phyloP scores from a whole-genome alignment of 148 eudicot genomes.

The Pharnaceum exiguum region DNA sequence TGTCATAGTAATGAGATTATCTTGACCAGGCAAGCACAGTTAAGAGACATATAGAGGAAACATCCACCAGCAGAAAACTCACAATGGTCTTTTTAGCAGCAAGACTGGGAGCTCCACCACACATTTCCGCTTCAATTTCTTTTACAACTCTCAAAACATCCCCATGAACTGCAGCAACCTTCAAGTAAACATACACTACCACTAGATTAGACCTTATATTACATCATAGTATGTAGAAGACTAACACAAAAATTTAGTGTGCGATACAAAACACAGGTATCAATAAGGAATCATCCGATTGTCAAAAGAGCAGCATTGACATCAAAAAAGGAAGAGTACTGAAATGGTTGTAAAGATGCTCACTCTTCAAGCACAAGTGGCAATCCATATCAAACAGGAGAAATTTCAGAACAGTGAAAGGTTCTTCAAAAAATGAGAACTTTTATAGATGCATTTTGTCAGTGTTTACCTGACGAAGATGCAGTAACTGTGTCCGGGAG shows the following conservation, averaged over 20 bases:
- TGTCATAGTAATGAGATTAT: background rate
- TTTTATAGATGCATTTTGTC: background rate
- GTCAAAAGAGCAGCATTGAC: background rate
- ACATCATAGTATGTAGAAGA: no score
- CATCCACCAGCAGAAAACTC: slow-evolving; percentile 14
- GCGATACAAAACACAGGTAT: no score
- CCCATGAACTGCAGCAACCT: slow-evolving; percentile 21
- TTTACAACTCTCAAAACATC: slow-evolving; percentile 20
- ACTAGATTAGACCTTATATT: slow-evolving; percentile 1
- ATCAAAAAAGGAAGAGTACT: no score
- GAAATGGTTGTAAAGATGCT: no score
- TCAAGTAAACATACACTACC: slow-evolving; percentile 10
- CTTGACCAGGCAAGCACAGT: background rate
- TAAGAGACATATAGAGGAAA: background rate
- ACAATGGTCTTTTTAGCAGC: slow-evolving; percentile 15
- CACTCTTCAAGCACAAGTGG: no score
- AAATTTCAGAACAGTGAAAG: no score
- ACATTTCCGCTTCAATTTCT: slow-evolving; percentile 24
- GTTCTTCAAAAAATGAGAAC: background rate
- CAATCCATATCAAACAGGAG: no score
- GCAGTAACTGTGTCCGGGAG: slow-evolving; percentile 20
- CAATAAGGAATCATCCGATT: no score
- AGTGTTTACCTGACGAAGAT: slow-evolving; percentile 5
- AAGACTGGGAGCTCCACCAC: slow-evolving; percentile 10
- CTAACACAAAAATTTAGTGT: no score